Evolutionary conservation across 108 stramenopile species (phyloP).

Genomic region (Aurantiochytrium sp.): DNA sequence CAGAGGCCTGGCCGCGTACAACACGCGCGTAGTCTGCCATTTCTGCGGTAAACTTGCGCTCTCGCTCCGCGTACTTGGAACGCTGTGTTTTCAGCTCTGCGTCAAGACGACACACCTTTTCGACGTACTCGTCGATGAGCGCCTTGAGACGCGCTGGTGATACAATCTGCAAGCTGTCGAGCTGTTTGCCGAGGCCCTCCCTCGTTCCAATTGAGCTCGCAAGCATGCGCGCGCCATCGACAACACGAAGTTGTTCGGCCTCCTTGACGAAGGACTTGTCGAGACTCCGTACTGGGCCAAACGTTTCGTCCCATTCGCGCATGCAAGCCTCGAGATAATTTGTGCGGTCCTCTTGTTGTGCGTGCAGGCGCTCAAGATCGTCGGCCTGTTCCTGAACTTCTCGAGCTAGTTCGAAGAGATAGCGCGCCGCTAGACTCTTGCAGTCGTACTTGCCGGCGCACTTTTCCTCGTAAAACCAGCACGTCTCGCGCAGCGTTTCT

Average conservation of each 20-base stretch:
- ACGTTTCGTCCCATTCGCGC: neutral
- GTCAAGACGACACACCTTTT: neutral
- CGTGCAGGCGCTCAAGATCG: neutral
- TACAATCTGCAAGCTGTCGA: neutral
- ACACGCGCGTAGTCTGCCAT: neutral
- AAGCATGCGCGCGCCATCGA: neutral
- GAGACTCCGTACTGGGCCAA: neutral
- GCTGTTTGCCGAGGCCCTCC: neutral
- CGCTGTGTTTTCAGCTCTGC: neutral
- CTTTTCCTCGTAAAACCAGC: slow-evolving; percentile 68
- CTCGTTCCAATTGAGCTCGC: neutral
- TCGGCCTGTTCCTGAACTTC: slow-evolving; percentile 43
- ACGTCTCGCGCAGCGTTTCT: slow-evolving; percentile 54
- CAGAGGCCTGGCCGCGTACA: neutral
- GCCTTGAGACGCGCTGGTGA: neutral
- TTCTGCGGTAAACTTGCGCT: neutral
- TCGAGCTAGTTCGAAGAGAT: slow-evolving; percentile 59
- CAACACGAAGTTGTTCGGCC: neutral
- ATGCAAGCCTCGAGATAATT: slow-evolving; percentile 1
- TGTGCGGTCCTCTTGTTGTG: neutral
- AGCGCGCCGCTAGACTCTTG: slow-evolving; percentile 62
- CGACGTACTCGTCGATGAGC: neutral
- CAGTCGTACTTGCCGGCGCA: slow-evolving; percentile 56
- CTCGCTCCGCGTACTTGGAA: neutral
- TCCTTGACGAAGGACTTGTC: neutral